Evolutionary conservation across 352 stramenopile genomes (phyloP), one percentile per base, ranked within the genome.

Genomic region (Pythium scleroteichum): DNA sequence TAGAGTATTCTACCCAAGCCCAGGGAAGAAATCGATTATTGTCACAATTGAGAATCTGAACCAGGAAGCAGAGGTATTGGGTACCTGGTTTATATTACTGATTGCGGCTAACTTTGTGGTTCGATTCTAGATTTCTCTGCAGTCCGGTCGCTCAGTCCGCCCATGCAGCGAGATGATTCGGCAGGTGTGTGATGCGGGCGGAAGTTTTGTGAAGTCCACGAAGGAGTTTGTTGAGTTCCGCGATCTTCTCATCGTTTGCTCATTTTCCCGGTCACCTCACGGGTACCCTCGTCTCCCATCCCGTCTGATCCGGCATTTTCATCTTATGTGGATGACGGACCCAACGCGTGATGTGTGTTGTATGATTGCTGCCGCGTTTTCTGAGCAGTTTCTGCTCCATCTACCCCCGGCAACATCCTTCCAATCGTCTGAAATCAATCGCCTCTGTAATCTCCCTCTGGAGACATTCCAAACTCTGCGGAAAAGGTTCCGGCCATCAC

Each of bases 261-360:
- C 76, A 2, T 88, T 84, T 55, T 84, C 79, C 14, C 29, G 85
- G 3, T 75, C 75, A 0, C 22, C 77, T 0, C 75, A 76, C 39
- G 79, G 75, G 4, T 85, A 79, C 23, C 59, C 69, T 12, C 57
- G 46, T 2, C 52, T 88, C 3, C 46, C 73, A 24, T 59, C 66
- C 22, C 73, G 82, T 20, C 62, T 92, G 2, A 50, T 92, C 16
- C 74, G 82, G 4, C 82, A 92, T 58, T 90, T 92, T 26, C 72
- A 87, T 40, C 13, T 88, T 58, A 72, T 88, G 14, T 81, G 67
- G 60, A 39, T 88, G 7, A 59, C 59, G 5, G 73, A 87, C 41
- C 71, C 76, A 29, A 78, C 66, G 17, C 47, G 72, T 9, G 49
- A 77, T 3, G 54, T 88, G 0, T 82, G 76, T 20, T 49, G 59